phyloP scores from a whole-genome alignment of 345 rosid species.

The Dipteronia sinensis region DNA sequence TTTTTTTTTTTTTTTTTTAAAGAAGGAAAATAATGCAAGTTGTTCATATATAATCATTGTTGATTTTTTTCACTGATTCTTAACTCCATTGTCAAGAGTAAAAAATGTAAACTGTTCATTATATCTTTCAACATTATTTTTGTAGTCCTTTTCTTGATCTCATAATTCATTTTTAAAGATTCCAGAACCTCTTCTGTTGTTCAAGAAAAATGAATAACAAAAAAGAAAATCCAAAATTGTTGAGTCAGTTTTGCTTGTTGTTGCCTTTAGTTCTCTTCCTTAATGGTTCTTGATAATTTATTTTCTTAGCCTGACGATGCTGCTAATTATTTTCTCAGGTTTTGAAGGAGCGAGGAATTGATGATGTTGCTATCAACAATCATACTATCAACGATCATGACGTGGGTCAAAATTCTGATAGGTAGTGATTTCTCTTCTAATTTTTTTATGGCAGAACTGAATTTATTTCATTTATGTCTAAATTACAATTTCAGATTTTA shows the following conservation, averaged over 20 bases:
- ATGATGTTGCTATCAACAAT: conserved; percentile 41
- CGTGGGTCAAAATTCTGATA: conserved; percentile 49
- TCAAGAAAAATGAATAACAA: not conserved
- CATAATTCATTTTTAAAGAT: not conserved
- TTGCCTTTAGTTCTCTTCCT: not conserved
- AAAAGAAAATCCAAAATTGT: not conserved
- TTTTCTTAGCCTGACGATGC: not conserved
- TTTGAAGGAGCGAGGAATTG: conserved; percentile 68
- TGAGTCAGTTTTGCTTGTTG: not conserved
- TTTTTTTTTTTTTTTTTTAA: no score
- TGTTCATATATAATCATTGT: not conserved
- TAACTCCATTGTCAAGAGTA: not conserved
- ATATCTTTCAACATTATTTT: not conserved
- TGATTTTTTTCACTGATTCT: not conserved
- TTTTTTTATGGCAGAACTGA: not conserved
- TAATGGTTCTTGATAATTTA: not conserved
- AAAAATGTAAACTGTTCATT: not conserved
- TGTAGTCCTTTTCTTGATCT: not conserved
- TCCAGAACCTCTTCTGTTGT: not conserved
- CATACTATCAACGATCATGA: conserved; percentile 40
- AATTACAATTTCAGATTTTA: not conserved
- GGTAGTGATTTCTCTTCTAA: conserved; percentile 34
- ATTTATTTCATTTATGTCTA: not conserved
- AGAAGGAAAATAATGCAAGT: not conserved
- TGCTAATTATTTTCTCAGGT: conserved; percentile 45